Conservation (phyloP, 2,329 filamentous ascomycete genomes). For the Trichophyton benhamiae region DNA sequence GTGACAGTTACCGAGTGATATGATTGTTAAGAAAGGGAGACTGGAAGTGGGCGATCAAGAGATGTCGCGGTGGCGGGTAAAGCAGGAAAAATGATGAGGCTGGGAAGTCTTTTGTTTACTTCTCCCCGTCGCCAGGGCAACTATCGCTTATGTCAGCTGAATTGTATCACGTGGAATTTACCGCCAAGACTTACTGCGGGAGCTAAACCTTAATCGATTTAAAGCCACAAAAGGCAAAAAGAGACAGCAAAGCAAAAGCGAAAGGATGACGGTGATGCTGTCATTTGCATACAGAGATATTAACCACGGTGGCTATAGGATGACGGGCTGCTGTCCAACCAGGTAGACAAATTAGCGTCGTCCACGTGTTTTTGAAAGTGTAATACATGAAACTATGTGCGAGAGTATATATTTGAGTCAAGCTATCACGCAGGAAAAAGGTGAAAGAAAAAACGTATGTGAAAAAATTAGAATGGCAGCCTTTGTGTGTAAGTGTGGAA, state of each 20-base stretch:
- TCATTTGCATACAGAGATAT: background rate
- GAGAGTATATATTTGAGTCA: background rate
- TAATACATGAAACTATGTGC: background rate
- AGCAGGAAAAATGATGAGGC: constrained; percentile 4
- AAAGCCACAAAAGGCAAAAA: background rate
- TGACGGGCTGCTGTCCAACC: background rate
- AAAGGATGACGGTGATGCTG: too few relatives aligned
- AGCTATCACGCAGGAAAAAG: background rate
- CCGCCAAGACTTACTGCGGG: background rate
- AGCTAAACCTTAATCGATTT: background rate
- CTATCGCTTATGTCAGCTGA: background rate
- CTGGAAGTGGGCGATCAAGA: background rate
- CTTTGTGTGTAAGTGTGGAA: background rate
- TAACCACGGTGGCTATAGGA: background rate
- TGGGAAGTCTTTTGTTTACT: constrained; percentile 10
- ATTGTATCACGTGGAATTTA: background rate
- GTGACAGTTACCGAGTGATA: background rate
- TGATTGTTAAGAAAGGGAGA: background rate
- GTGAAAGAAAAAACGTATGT: background rate
- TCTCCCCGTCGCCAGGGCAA: constrained; percentile 6
- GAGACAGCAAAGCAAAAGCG: background rate
- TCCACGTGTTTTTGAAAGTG: background rate
- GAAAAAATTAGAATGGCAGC: background rate
- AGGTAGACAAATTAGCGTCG: background rate
- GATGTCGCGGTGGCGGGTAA: background rate